Base-by-base conservation (phyloP, 768 basidiomycete species). In the Kwoniella bestiolae region DNA sequence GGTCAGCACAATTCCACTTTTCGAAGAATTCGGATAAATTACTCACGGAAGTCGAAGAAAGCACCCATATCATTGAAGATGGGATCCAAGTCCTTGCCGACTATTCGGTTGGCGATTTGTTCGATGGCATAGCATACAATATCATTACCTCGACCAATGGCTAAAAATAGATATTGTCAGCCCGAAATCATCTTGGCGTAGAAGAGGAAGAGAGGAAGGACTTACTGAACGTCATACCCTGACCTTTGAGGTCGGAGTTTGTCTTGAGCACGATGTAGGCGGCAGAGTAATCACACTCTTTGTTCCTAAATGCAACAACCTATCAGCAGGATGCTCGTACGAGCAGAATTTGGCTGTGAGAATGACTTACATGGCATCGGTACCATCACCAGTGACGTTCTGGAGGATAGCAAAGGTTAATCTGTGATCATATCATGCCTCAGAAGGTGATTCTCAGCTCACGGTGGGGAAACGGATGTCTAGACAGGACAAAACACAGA, bases 251-350 rank as follows among this genome's bases (percentile, higher is more conserved):
- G 56, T 87, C 85, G 4, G 83, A 72, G 32, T 87, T 84, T n/a
- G 89, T 94, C 67, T 86, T 82, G 62, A 97, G 84, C 25, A 88
- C 86, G 49, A 96, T 85, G 79, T 96, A 96, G 5, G 94, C 94
- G 1, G 93, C 91, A 2, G 92, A 94, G 82, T 96, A 96, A 82
- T 96, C 94, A 82, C 93, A 95, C 61, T 92, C 91, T 32, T 90
- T 90, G 81, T 96, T 95, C 92, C 91, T 92, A 66, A 29, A 63
- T n/a, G 56, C 18, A 51, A 50, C 4, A 25, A 38, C 6, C 5
- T 23, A 23, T 52, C 28, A 51, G 23, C 16, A 18, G 12, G 18
- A 47, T 11, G 46, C 34, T 34, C 32, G 31, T 49, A 16, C 9
- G 47, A 28, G 5, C 14, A 11, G 11, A n/a, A n/a, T n/a, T n/a